Base-by-base conservation (phyloP, 2,329 filamentous ascomycete genomes). In the Aspergillus brasiliensis region DNA sequence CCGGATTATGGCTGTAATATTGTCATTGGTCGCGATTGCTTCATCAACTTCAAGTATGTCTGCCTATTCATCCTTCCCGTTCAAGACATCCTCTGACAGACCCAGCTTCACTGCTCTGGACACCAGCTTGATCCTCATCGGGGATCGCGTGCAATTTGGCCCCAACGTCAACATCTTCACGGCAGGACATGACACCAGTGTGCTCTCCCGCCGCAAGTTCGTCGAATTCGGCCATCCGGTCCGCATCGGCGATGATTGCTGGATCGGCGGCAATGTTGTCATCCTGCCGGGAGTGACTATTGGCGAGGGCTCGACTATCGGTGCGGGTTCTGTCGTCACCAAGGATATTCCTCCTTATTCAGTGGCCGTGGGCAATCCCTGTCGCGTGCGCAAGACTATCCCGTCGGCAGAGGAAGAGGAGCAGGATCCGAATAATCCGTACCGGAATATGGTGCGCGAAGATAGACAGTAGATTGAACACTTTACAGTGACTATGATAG, bases 21-120 rank as follows among this genome's bases (percentile, higher is more conserved):
- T 8, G 28, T 55, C 1, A 71, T 75, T 11, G 73, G 73, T 6
- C 61, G 61, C 17, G 65, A 74, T 19, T 71, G 67, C 46, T 75
- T 73, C 57, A 60, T 74, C 19, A 75, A 75, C 42, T 75, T 70
- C 64, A 70, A 70, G 73, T 74, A 8, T 53, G 66, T 63, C 15
- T 47, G 3, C 13, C 34, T 3, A 13, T 34, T 5, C 21, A 15
- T 40, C 1, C n/a, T 3, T 25, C 3, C 5, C 5, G 11, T 0
- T 11, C 11, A n/a, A 34, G 10, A 3, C 23, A 25, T 21, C 13
- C 13, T 7, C 28, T 48, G 21, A 57, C 10, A 15, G 3, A 11
- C 3, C 8, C 69, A 91, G 89, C 66, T 80, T 85, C 19, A 76
- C 80, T 0, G 81, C 85, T 27, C 71, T 86, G 8, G 84, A 86